Evolutionary conservation across 2,329 filamentous ascomycete genomes (phyloP), one percentile per base, ranked within the genome.

Genomic region (Diaporthe vexans): DNA sequence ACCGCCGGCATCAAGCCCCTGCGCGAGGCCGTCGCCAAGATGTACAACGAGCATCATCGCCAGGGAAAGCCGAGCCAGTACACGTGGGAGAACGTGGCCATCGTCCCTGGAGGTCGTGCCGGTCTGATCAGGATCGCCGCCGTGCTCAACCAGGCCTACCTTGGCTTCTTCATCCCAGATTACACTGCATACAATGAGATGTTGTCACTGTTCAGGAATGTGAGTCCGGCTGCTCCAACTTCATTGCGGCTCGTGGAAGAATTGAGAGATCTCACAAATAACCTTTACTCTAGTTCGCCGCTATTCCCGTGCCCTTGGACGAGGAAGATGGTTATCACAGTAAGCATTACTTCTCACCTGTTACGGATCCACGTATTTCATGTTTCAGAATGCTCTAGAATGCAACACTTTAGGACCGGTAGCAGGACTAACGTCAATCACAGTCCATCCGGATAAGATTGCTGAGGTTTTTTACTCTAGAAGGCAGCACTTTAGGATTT

Each of bases 161-260:
- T 98, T 76, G 94, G 93, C 56, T 98, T 98, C 89, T 98, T 97
- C 85, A 94, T 97, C 81, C 94, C 94, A 59, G 94, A 98, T 83
- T 98, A 98, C 85, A 95, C 94, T 48, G 96, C 96, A 2, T 98
- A 98, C 88, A 98, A 97, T 81, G 95, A 98, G 87, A 98, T 98
- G 95, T 85, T 98, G 85, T 95, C 93, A 74, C 87, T 98, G 74
- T 98, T 98, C 89, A 95, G 94, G 85, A 98, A 98, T 84, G 91
- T 92, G 80, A 79, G 89, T 82, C 33, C 17, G n/a, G 46, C 19
- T 52, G 29, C 26, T 54, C 24, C 13, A 59, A n/a, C 10, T 26
- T 71, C 70, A 35, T 75, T 76, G 76, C 71, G 52, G 17, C n/a
- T 3, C 26, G 4, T 3, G 6, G 17, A 2, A n/a, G 15, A 13